These are phyloP conservation scores for Sextonia rubra DNA, from an alignment of 164 flowering plant species.

Conservation along the genomic window DNA sequence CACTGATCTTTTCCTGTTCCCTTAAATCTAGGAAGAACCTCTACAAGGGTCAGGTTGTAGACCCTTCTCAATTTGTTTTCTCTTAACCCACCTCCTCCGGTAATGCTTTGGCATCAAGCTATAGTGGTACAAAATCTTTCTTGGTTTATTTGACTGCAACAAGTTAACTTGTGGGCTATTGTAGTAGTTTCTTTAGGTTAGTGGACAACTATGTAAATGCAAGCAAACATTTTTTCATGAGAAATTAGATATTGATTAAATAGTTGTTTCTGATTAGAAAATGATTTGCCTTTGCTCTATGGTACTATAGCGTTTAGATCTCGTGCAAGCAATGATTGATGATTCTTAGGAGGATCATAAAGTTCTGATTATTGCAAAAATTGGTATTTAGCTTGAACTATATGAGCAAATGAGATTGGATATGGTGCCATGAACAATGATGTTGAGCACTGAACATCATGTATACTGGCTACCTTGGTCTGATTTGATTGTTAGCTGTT, in stretches of 20 bases:
- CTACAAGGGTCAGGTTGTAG: conserved; percentile 37
- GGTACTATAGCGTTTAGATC: not conserved
- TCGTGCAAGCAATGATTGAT: not conserved
- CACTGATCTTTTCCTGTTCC: not conserved
- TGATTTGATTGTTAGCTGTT: no score
- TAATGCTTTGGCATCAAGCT: conserved; percentile 56
- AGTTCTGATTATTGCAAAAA: not conserved
- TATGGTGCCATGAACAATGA: no score
- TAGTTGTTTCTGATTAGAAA: no score
- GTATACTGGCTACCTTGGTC: no score
- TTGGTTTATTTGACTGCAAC: conserved; percentile 39
- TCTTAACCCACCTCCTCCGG: conserved; percentile 76
- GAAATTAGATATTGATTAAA: not conserved
- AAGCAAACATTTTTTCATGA: no score
- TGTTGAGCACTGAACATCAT: no score
- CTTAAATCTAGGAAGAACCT: conserved; percentile 59
- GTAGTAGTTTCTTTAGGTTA: not conserved
- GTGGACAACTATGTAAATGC: not conserved
- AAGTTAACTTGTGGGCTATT: not conserved
- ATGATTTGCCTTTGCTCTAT: not conserved
- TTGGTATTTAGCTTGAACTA: not conserved
- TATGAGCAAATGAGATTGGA: no score
- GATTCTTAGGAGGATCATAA: not conserved
- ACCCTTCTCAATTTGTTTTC: conserved; percentile 60
- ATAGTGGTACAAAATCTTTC: conserved; percentile 40